Conservation (phyloP, 202 grass and related monocot species). For the Saccharum hybrid region DNA sequence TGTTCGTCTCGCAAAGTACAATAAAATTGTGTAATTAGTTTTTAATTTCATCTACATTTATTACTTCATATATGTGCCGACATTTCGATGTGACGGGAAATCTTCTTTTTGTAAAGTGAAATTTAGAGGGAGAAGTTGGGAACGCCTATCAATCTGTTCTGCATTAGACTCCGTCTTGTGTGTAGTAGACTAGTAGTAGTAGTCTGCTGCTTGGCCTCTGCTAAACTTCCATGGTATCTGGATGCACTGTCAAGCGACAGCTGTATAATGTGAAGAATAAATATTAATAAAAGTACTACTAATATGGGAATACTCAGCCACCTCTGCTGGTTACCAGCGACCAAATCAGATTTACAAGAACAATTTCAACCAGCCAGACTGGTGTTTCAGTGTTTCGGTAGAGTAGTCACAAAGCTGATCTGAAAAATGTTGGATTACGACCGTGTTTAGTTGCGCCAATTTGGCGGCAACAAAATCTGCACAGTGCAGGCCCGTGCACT, state of each 20-base stretch:
- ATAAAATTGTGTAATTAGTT: too few species aligned
- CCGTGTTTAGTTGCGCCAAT: too few species aligned
- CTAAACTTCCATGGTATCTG: not conserved
- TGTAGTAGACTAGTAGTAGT: not conserved
- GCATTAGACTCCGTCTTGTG: not conserved
- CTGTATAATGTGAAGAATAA: not conserved
- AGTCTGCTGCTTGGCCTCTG: not conserved
- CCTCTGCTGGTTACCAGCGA: not conserved
- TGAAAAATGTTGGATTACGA: slow-evolving; percentile 3
- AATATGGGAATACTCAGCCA: not conserved
- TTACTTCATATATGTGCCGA: too few species aligned
- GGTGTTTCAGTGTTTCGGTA: slow-evolving; percentile 32
- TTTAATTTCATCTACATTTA: too few species aligned
- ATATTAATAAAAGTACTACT: not conserved
- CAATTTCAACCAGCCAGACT: not conserved
- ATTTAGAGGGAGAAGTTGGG: too few species aligned
- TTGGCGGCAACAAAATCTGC: too few species aligned
- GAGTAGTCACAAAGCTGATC: not conserved
- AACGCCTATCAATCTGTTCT: too few species aligned
- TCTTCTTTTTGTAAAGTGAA: too few species aligned
- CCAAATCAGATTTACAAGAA: slow-evolving; percentile 1
- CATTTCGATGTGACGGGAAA: too few species aligned
- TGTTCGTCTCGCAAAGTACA: too few species aligned
- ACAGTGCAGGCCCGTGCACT: too few species aligned
- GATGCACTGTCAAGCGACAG: not conserved